phyloP scores from a whole-genome alignment of 1,139 yeast genomes.

The Waltiozyma solani region DNA sequence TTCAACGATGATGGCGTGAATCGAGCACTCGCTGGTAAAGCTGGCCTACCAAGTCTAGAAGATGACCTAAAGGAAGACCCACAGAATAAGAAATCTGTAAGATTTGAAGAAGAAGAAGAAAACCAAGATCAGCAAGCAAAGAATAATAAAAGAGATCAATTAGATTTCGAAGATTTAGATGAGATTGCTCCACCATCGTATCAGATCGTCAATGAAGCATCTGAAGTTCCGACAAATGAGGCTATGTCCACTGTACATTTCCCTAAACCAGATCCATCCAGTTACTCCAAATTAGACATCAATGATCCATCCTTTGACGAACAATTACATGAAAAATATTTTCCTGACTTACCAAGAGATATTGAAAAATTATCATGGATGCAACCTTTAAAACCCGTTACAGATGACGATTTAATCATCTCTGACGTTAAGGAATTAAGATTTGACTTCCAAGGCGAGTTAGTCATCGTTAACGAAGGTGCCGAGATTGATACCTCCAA shows the following conservation, averaged over 20 bases:
- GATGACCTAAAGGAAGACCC: slow-evolving; percentile 1
- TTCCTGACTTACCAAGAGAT: slow-evolving; percentile 82
- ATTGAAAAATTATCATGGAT: slow-evolving; percentile 85
- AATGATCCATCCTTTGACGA: slow-evolving; percentile 72
- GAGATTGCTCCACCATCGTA: slow-evolving; percentile 34
- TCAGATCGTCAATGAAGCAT: slow-evolving; percentile 30
- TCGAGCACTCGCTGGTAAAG: slow-evolving; percentile 23
- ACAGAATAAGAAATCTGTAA: neutral
- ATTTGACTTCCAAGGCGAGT: slow-evolving; percentile 79
- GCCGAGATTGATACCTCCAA: slow-evolving; percentile 39
- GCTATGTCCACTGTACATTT: slow-evolving; percentile 46
- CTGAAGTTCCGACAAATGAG: slow-evolving; percentile 33
- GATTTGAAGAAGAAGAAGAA: slow-evolving; percentile 2
- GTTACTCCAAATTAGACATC: slow-evolving; percentile 35
- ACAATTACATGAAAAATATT: slow-evolving; percentile 75
- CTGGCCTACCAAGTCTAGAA: neutral
- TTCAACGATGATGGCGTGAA: slow-evolving; percentile 23
- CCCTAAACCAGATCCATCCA: slow-evolving; percentile 35
- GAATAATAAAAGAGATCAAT: slow-evolving; percentile 13
- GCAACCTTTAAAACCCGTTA: slow-evolving; percentile 45
- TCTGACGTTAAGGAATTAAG: slow-evolving; percentile 63
- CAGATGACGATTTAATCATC: slow-evolving; percentile 30
- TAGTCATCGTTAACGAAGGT: slow-evolving; percentile 44
- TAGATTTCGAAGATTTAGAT: slow-evolving; percentile 29
- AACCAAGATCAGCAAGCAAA: neutral